Conservation (phyloP, 2,329 filamentous ascomycete genomes). For the Polychaeton citri region DNA sequence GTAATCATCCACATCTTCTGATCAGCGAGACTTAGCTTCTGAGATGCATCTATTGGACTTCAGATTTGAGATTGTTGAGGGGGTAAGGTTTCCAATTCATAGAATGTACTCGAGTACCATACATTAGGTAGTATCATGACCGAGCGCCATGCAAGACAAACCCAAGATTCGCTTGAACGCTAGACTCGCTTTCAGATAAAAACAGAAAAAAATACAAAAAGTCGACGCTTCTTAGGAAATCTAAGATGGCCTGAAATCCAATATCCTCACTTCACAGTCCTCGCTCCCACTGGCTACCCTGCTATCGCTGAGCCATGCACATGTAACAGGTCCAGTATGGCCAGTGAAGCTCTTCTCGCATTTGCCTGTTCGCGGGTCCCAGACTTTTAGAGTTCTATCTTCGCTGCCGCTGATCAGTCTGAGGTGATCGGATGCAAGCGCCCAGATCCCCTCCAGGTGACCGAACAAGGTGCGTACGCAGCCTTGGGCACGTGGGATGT, state of each 20-base stretch:
- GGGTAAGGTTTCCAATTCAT: too few relatives aligned
- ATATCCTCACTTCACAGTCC: conserved; percentile 75
- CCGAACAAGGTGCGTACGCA: conserved; percentile 92
- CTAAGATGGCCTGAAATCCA: conserved; percentile 17
- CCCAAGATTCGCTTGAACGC: too few relatives aligned
- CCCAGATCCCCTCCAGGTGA: conserved; percentile 93
- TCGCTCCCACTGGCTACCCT: conserved; percentile 85
- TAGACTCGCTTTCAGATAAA: neutral
- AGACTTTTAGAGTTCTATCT: conserved; percentile 89
- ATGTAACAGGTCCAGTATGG: conserved; percentile 83
- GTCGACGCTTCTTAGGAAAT: neutral
- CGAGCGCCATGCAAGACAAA: too few relatives aligned
- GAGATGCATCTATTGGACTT: too few relatives aligned
- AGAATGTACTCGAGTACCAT: too few relatives aligned
- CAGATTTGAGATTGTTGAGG: too few relatives aligned
- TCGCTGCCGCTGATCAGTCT: conserved; percentile 81
- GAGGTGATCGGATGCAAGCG: conserved; percentile 74
- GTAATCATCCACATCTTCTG: too few relatives aligned
- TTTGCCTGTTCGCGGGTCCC: conserved; percentile 83
- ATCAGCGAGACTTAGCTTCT: too few relatives aligned
- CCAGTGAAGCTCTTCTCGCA: conserved; percentile 88
- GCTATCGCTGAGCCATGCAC: conserved; percentile 79
- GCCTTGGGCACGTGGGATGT: conserved; percentile 27
- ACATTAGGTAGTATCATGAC: too few relatives aligned
- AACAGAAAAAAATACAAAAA: neutral